A percentile compares a stretch with the other conserved stretches of the same genome.
Conservation (phyloP, 2,329 filamentous ascomycete genomes). For the Aspergillus transmontanensis region DNA sequence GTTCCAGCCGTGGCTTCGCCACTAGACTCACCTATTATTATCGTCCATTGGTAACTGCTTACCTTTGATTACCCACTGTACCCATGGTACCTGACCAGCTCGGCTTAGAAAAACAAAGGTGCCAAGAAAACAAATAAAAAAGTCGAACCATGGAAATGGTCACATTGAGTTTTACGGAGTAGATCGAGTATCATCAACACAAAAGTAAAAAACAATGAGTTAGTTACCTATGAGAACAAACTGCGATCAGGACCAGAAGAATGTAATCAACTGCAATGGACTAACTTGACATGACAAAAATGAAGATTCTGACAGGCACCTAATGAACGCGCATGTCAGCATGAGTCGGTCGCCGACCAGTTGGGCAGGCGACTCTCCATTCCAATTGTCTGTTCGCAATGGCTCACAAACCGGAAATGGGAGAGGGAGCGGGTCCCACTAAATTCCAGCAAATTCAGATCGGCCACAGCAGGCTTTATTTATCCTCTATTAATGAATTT, state of each 20-base stretch:
- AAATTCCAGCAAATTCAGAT: constrained; percentile 32
- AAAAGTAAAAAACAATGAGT: neutral
- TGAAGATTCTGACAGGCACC: neutral
- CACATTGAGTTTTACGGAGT: neutral
- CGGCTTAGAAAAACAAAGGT: neutral
- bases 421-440: constrained; percentile 26
- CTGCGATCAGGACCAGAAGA: neutral
- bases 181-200: neutral
- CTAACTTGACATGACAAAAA: neutral
- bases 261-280: neutral
- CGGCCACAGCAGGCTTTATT: constrained; percentile 16
- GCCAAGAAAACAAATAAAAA: neutral
- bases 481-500: neutral
- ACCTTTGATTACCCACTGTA: neutral
- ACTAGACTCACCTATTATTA: neutral
- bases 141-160: neutral
- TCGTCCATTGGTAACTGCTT: neutral
- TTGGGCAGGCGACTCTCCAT: neutral
- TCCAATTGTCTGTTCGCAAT: neutral
- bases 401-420: constrained; percentile 5
- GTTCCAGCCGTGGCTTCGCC: neutral
- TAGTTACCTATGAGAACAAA: neutral
- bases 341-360: neutral
- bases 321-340: neutral
- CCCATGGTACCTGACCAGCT: neutral